Percentiles rank a stretch among this genome's conserved stretches.
These are phyloP conservation scores for Musa acuminata DNA, from an alignment of 176 grass and related monocot species.

Conservation along the genomic window DNA sequence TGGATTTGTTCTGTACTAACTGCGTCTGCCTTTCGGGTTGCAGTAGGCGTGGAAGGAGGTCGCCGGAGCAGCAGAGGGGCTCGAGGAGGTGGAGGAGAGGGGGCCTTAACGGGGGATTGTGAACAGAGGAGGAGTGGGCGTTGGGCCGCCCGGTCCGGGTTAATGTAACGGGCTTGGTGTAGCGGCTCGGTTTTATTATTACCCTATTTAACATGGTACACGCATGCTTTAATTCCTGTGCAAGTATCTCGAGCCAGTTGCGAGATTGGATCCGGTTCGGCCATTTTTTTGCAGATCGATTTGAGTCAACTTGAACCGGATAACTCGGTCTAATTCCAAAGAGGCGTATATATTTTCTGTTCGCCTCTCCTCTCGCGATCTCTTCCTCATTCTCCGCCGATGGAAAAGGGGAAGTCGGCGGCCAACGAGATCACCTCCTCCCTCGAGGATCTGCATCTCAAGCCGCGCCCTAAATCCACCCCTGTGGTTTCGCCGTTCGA, in stretches of 20 bases:
- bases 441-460: conserved; percentile 43
- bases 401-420: conserved; percentile 54
- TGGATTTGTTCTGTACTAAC: too few species aligned
- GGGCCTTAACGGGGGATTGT: too few species aligned
- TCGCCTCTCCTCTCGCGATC: background rate
- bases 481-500: background rate
- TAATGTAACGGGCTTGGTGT: too few species aligned
- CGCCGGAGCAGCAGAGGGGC: too few species aligned
- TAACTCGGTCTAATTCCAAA: background rate
- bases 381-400: conserved; percentile 12
- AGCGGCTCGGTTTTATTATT: too few species aligned
- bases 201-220: too few species aligned
- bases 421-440: conserved; percentile 38
- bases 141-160: too few species aligned
- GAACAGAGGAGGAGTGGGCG: too few species aligned
- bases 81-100: too few species aligned
- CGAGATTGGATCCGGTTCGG: background rate
- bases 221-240: too few species aligned
- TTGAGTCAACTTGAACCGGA: background rate
- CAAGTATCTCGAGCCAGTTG: background rate
- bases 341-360: background rate
- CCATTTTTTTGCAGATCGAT: background rate
- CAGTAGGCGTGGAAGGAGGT: too few species aligned
- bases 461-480: conserved; percentile 13
- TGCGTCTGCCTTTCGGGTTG: too few species aligned